Evolutionary conservation across 305 asterid genomes (phyloP).

Genomic region (Solanum chacoense): DNA sequence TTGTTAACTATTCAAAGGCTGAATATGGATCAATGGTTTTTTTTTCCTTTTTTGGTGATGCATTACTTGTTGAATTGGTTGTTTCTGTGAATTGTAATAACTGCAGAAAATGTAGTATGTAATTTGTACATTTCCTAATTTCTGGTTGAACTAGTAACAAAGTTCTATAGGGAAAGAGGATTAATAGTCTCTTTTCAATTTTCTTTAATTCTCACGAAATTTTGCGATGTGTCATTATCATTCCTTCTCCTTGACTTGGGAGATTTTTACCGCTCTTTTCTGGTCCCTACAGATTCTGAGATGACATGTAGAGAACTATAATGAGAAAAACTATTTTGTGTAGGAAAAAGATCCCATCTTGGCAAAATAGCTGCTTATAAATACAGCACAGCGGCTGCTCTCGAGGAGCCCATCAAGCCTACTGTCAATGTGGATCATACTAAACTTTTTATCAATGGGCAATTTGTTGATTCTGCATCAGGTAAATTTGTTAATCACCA

Average conservation of each 20-base stretch:
- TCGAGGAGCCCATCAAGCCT: slow-evolving; percentile 78
- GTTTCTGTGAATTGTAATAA: background rate
- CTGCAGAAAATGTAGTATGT: background rate
- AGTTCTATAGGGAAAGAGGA: background rate
- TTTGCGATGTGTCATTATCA: background rate
- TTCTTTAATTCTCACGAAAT: background rate
- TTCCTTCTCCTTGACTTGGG: background rate
- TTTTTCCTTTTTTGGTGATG: background rate
- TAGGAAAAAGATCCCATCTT: slow-evolving; percentile 36
- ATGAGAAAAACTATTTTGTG: background rate
- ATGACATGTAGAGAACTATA: background rate
- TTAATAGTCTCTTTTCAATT: background rate
- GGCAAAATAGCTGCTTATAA: slow-evolving; percentile 34
- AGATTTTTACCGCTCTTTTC: background rate
- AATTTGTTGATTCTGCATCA: slow-evolving; percentile 88
- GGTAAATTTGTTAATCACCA: slow-evolving; percentile 30
- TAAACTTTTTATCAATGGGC: slow-evolving; percentile 86
- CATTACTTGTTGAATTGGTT: background rate
- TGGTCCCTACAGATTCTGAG: background rate
- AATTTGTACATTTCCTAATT: background rate
- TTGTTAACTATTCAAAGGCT: background rate
- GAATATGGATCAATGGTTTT: background rate
- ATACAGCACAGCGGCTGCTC: slow-evolving; percentile 62
- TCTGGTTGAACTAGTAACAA: background rate
- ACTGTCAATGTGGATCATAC: slow-evolving; percentile 58